Percentiles rank a stretch among this genome's conserved stretches.
phyloP scores from a whole-genome alignment of 2,329 filamentous ascomycete species.

The Stagonosporopsis rhizophila region DNA sequence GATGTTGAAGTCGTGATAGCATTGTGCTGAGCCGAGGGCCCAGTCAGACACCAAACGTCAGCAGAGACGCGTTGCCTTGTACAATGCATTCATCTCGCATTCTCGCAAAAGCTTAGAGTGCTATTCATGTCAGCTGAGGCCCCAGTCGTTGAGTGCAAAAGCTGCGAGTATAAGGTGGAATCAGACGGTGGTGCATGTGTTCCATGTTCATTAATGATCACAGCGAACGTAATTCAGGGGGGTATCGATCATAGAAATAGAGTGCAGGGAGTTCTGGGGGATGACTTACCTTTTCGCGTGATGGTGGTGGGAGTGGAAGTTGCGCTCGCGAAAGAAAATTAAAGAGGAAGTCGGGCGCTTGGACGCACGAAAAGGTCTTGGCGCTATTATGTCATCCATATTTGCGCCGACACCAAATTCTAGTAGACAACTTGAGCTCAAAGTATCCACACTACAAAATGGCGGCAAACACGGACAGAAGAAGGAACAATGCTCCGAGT shows the following conservation, averaged over 20 bases:
- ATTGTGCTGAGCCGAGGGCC: not conserved
- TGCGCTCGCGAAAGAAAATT: slow-evolving; percentile 35
- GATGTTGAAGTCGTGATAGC: not conserved
- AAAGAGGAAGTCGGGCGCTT: slow-evolving; percentile 23
- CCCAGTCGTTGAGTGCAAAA: slow-evolving; percentile 4
- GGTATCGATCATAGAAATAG: slow-evolving; percentile 58
- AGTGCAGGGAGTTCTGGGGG: not conserved
- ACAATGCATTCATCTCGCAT: not conserved
- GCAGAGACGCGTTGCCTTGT: not conserved
- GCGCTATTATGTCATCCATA: slow-evolving; percentile 35
- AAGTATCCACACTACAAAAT: slow-evolving; percentile 21
- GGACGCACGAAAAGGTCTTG: slow-evolving; percentile 36
- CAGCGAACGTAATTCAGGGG: slow-evolving; percentile 61
- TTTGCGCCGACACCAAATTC: slow-evolving; percentile 23
- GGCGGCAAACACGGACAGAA: slow-evolving; percentile 66
- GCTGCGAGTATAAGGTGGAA: slow-evolving; percentile 22
- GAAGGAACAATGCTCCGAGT: slow-evolving; percentile 86
- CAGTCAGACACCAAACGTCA: not conserved
- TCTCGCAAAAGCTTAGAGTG: not conserved
- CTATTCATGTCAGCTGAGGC: slow-evolving; percentile 29
- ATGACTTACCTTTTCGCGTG: slow-evolving; percentile 35
- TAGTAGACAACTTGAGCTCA: not conserved
- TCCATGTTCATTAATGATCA: slow-evolving; percentile 63
- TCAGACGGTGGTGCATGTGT: slow-evolving; percentile 70
- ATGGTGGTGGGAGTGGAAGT: slow-evolving; percentile 31